Evolutionary conservation across 192 early-diverging fungal species (phyloP).

Genomic region (Gamsiella multidivaricata): DNA sequence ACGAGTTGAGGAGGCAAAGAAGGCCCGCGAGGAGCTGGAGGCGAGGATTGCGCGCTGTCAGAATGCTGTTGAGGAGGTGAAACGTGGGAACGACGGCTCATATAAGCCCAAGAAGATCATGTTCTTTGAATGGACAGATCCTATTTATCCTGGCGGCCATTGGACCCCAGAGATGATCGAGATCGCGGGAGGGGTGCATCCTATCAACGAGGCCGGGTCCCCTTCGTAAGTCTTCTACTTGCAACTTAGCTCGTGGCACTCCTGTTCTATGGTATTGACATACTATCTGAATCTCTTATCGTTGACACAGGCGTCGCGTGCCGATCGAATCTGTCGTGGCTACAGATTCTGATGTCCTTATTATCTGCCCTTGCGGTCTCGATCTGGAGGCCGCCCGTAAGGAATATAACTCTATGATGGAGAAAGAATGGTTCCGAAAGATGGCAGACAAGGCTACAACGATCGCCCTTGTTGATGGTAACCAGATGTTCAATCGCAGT

Average conservation of each 20-base stretch:
- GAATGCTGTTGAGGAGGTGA: background rate
- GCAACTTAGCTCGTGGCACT: no score
- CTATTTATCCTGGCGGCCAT: slow-evolving; percentile 62
- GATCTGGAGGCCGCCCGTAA: slow-evolving; percentile 56
- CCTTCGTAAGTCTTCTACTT: slow-evolving; percentile 64
- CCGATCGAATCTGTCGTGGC: slow-evolving; percentile 37
- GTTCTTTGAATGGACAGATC: slow-evolving; percentile 64
- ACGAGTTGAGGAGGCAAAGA: slow-evolving; percentile 34
- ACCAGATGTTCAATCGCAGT: slow-evolving; percentile 68
- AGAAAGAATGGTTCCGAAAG: slow-evolving; percentile 53
- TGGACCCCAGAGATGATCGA: slow-evolving; percentile 67
- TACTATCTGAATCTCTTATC: no score
- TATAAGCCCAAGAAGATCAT: slow-evolving; percentile 49
- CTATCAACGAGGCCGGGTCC: slow-evolving; percentile 57
- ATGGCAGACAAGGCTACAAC: slow-evolving; percentile 43
- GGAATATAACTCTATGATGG: slow-evolving; percentile 48
- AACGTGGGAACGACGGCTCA: no score
- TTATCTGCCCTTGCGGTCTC: slow-evolving; percentile 64
- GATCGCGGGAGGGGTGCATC: slow-evolving; percentile 56
- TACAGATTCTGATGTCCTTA: slow-evolving; percentile 51
- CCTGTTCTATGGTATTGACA: no score
- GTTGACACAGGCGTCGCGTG: slow-evolving; percentile 52
- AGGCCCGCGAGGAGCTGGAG: slow-evolving; percentile 23
- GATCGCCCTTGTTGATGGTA: slow-evolving; percentile 61
- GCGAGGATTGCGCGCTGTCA: slow-evolving; percentile 45